Conservation (phyloP, 176 grass and related monocot genomes). For the Juncus inflexus region DNA sequence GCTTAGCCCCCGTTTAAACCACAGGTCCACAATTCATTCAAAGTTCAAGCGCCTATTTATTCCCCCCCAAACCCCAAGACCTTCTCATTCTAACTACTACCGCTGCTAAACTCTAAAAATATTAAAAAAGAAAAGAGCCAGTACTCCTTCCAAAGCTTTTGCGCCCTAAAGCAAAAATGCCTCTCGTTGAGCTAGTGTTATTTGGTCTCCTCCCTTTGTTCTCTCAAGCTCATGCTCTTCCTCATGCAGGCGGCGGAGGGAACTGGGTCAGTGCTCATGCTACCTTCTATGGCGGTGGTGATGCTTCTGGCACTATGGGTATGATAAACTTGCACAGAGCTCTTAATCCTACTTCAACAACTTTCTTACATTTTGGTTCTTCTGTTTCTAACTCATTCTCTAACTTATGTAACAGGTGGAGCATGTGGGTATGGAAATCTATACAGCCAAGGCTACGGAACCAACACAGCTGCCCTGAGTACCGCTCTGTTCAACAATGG, state of each 20-base stretch:
- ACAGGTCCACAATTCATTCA: background rate
- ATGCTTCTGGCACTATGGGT: slow-evolving; percentile 92
- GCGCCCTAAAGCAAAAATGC: background rate
- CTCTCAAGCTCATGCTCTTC: slow-evolving; percentile 2
- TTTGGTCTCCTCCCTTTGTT: slow-evolving; percentile 25
- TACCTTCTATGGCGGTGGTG: slow-evolving; percentile 92
- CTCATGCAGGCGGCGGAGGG: slow-evolving; percentile 25
- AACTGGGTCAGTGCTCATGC: slow-evolving; percentile 63
- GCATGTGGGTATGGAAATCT: slow-evolving; percentile 93
- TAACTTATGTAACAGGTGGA: slow-evolving; percentile 37
- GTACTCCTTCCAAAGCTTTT: background rate
- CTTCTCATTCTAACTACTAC: background rate
- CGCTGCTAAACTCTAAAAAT: background rate
- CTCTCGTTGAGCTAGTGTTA: slow-evolving; percentile 13
- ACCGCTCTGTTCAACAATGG: slow-evolving; percentile 90
- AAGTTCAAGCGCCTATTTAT: slow-evolving; percentile 25
- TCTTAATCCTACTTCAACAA: background rate
- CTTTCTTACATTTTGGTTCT: background rate
- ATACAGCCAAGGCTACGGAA: slow-evolving; percentile 88
- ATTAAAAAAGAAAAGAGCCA: background rate
- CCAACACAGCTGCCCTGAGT: slow-evolving; percentile 88
- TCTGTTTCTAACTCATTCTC: background rate
- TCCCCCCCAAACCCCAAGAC: background rate
- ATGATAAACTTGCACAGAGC: background rate
- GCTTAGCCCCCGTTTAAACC: too few relatives aligned